Conservation (phyloP, 148 eudicot species). For the Silene conica region DNA sequence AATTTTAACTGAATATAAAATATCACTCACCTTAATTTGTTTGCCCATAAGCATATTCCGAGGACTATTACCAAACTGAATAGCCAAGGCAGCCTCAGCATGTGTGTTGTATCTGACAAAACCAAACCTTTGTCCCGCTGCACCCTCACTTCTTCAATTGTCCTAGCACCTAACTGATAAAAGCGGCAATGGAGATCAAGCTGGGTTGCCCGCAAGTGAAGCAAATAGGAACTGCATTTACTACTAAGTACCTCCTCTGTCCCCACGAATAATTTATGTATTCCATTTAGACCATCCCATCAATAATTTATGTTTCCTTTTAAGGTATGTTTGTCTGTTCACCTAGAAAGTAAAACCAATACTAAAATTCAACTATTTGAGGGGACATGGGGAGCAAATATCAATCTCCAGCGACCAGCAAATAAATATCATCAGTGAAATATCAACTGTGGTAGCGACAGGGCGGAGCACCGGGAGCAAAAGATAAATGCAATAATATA, state of each 20-base stretch:
- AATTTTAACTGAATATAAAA: neutral
- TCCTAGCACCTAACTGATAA: conserved; percentile 79
- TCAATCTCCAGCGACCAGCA: neutral
- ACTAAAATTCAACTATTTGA: neutral
- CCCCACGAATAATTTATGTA: neutral
- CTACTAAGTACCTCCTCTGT: neutral
- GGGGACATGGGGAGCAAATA: neutral
- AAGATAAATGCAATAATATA: conserved; percentile 7
- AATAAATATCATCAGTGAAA: neutral
- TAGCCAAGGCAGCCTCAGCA: conserved; percentile 87
- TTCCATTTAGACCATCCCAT: neutral
- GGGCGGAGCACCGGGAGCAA: neutral
- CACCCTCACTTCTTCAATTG: conserved; percentile 88
- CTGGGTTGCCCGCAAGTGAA: conserved; percentile 59
- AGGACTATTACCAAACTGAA: conserved; percentile 72
- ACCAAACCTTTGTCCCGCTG: conserved; percentile 97
- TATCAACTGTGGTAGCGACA: neutral
- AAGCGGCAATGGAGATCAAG: conserved; percentile 91
- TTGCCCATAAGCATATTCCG: conserved; percentile 60
- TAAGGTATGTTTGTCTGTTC: neutral
- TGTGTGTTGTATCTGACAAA: conserved; percentile 94
- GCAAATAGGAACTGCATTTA: neutral
- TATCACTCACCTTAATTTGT: conserved; percentile 64
- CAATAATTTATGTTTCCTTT: neutral
- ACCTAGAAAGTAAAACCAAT: neutral